Evolutionary conservation across 768 basidiomycete genomes (phyloP), one percentile per base, ranked within the genome.

Genomic region (Terana coerulea): DNA sequence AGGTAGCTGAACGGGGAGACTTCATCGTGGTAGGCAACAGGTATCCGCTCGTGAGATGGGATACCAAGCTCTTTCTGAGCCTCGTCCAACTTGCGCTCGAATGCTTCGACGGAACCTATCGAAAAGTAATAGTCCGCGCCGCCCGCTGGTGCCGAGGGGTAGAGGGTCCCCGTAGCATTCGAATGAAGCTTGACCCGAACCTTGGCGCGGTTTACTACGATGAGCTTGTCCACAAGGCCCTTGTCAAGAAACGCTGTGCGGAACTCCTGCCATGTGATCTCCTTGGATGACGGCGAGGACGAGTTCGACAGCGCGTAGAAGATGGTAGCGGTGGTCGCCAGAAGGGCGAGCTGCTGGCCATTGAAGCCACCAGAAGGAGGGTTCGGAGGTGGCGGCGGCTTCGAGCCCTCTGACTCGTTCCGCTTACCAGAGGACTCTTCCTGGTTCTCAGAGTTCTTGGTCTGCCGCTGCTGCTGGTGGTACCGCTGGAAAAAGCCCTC

Each of bases 201-300:
- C 63, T 80, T 88, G 55, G 81, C 81, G 25, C 91, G 82, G 67
- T 98, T 98, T 64, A 98, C 80, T 53, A 98, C 95, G 47, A 84
- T 80, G 51, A 98, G 84, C 63, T 85, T 93, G 59, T 98, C 94
- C 31, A 99, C 95, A 47, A 98, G 80, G 36, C 93, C 95, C 65
- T 95, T 94, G 70, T 95, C 88, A 40, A 99, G 86, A 75, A 99
- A 92, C 9, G 93, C 92, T 39, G 91, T 95, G 47, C 94, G 84
- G 75, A 99, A 99, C 70, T 98, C 97, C 71, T 98, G 95, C 95
- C 97, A 99, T 57, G 97, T 99, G 59, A 99, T 98, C 72, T 99
- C 97, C 53, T 88, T 82, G 1, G 87, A 81, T 22, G 72, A 69
- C 0, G 71, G 66, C 3, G 78, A 71, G 0, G 73, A 67, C 33